phyloP scores from a whole-genome alignment of 1,139 yeast genomes.

The Insectozyma bohioensis region DNA sequence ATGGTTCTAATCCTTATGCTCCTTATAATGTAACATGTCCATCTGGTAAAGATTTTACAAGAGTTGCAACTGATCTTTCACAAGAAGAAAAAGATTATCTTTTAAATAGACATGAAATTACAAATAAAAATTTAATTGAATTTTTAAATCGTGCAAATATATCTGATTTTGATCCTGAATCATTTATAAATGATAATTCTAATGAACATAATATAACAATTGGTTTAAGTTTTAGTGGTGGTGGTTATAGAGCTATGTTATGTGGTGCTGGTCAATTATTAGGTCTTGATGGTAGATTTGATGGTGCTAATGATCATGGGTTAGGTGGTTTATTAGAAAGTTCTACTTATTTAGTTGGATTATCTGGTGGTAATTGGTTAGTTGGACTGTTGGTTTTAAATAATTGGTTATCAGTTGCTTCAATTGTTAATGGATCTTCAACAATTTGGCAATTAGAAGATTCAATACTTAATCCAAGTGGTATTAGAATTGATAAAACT shows the following conservation, averaged over 20 bases:
- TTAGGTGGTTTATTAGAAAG: conserved; percentile 44
- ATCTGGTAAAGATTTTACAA: conserved; percentile 15
- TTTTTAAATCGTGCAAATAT: conserved; percentile 36
- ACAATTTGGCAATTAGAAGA: conserved; percentile 42
- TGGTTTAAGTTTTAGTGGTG: conserved; percentile 47
- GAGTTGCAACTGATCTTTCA: conserved; percentile 31
- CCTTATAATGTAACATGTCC: conserved; percentile 33
- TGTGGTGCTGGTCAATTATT: conserved; percentile 42
- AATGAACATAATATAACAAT: conserved; percentile 35
- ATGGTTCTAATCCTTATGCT: conserved; percentile 23
- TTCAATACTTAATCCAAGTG: conserved; percentile 41
- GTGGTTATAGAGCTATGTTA: conserved; percentile 49
- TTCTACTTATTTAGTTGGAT: conserved; percentile 38
- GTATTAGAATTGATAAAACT: conserved; percentile 28
- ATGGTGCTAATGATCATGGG: conserved; percentile 25
- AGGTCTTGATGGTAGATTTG: conserved; percentile 35
- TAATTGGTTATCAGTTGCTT: conserved; percentile 38
- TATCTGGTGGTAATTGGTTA: conserved; percentile 48
- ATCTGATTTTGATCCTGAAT: conserved; percentile 32
- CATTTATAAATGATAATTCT: conserved; percentile 26
- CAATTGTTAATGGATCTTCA: conserved; percentile 25
- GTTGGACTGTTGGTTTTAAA: conserved; percentile 40
- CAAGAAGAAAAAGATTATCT: conserved; percentile 30
- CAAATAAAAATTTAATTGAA: conserved; percentile 31
- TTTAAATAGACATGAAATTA: conserved; percentile 24